Percentiles rank a stretch among this genome's conserved stretches.
These are phyloP conservation scores for Cytospora schulzeri DNA, from an alignment of 2,329 filamentous ascomycete species.

Conservation along the genomic window DNA sequence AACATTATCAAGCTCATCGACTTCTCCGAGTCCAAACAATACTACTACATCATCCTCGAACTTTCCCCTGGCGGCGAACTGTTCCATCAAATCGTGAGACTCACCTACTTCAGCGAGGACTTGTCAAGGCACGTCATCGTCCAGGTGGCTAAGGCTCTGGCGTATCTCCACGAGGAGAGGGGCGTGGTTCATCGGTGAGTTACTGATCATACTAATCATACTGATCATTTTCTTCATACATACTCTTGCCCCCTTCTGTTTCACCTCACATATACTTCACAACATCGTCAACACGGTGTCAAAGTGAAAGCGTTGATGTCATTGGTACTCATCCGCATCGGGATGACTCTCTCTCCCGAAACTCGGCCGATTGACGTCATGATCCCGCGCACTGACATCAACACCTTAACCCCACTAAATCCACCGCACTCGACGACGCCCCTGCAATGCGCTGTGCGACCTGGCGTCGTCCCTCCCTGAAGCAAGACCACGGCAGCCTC, in stretches of 20 bases:
- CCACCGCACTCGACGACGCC: constrained; percentile 1
- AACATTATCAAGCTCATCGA: constrained; percentile 94
- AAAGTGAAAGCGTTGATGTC: constrained; percentile 12
- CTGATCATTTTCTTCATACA: no score
- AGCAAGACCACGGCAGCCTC: not conserved
- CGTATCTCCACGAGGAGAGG: constrained; percentile 91
- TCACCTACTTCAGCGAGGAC: constrained; percentile 98
- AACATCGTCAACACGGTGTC: not conserved
- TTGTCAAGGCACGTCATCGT: constrained; percentile 91
- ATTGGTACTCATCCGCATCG: constrained; percentile 19
- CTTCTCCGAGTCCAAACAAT: constrained; percentile 90
- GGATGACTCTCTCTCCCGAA: not conserved
- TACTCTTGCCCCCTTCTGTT: not conserved
- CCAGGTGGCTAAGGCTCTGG: constrained; percentile 91
- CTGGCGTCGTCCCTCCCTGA: not conserved
- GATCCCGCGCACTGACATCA: constrained; percentile 24
- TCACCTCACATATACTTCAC: not conserved
- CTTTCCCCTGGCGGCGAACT: constrained; percentile 93
- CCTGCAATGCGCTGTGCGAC: not conserved
- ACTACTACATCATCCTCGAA: constrained; percentile 97
- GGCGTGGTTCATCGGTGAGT: constrained; percentile 95
- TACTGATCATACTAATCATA: not conserved
- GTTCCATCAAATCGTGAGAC: constrained; percentile 96
- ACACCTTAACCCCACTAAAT: not conserved
- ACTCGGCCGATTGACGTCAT: constrained; percentile 36